Evolutionary conservation across 2,329 filamentous ascomycete genomes (phyloP).

Genomic region (Lachnellula subtilissima): DNA sequence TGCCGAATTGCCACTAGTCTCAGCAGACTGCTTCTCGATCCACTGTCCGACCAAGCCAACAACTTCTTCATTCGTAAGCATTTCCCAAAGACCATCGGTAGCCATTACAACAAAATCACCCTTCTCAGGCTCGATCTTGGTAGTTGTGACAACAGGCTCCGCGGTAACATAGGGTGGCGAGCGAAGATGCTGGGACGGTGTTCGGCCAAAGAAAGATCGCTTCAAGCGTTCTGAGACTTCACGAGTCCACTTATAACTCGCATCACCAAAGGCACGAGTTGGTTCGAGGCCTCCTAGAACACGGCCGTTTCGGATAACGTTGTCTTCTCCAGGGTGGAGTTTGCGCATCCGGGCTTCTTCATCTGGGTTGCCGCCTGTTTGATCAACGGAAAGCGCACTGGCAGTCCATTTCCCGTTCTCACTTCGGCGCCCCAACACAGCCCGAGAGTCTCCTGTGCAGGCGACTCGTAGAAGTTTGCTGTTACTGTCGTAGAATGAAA

Average conservation of each 20-base stretch:
- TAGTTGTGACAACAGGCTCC: constrained; percentile 90
- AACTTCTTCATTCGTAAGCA: constrained; percentile 97
- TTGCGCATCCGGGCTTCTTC: constrained; percentile 78
- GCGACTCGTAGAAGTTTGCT: constrained; percentile 88
- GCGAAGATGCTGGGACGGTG: constrained; percentile 69
- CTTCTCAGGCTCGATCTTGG: constrained; percentile 79
- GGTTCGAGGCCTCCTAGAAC: constrained; percentile 91
- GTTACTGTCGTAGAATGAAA: constrained; percentile 91
- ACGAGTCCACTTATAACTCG: constrained; percentile 90
- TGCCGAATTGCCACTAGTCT: constrained; percentile 33
- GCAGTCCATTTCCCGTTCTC: constrained; percentile 86
- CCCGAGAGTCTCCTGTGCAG: constrained; percentile 93
- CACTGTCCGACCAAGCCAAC: constrained; percentile 94
- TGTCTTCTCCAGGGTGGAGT: constrained; percentile 83
- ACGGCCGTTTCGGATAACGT: constrained; percentile 83
- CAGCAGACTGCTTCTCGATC: constrained; percentile 69
- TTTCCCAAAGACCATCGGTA: constrained; percentile 96
- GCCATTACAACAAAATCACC: constrained; percentile 96
- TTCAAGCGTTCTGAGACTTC: constrained; percentile 81
- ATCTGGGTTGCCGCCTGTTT: constrained; percentile 83
- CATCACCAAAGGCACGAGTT: constrained; percentile 91
- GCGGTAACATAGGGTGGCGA: constrained; percentile 97
- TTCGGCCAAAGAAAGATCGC: constrained; percentile 80
- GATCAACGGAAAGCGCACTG: constrained; percentile 83
- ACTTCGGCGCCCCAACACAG: constrained; percentile 78